These are phyloP conservation scores for Cokeromyces recurvatus DNA, from an alignment of 371 early-diverging fungal genomes.

Conservation along the genomic window DNA sequence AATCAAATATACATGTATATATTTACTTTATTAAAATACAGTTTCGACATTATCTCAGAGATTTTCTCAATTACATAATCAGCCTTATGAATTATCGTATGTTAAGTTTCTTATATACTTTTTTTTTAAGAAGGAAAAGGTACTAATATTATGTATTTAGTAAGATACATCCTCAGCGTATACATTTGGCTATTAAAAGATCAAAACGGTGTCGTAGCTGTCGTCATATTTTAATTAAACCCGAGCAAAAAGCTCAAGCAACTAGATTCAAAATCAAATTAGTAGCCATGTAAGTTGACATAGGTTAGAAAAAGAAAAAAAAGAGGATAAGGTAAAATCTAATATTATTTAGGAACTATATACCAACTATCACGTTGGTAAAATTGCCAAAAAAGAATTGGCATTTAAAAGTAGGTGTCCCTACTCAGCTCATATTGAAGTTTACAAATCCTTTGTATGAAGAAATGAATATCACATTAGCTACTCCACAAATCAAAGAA, in stretches of 20 bases:
- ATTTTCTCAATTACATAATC: slow-evolving; percentile 62
- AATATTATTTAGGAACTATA: slow-evolving; percentile 51
- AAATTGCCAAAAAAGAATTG: slow-evolving; percentile 49
- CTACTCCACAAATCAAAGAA: slow-evolving; percentile 38
- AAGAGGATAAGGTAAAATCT: too few species aligned
- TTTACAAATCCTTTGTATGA: slow-evolving; percentile 84
- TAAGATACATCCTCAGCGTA: slow-evolving; percentile 75
- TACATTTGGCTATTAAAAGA: slow-evolving; percentile 82
- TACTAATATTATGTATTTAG: slow-evolving; percentile 6
- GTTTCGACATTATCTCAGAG: slow-evolving; percentile 70
- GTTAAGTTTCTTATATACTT: background rate
- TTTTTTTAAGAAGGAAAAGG: background rate
- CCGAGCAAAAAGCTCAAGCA: slow-evolving; percentile 86
- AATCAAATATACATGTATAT: too few species aligned
- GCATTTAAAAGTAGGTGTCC: slow-evolving; percentile 49
- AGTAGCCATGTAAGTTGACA: slow-evolving; percentile 67
- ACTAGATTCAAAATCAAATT: slow-evolving; percentile 84
- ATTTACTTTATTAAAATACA: too few species aligned
- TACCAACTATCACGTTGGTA: slow-evolving; percentile 75
- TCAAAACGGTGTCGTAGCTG: slow-evolving; percentile 84
- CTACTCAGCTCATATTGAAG: slow-evolving; percentile 64
- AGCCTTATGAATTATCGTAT: slow-evolving; percentile 53
- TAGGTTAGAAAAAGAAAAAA: too few species aligned
- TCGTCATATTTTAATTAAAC: slow-evolving; percentile 85
- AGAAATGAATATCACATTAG: slow-evolving; percentile 63